Percentiles rank a stretch among this genome's conserved stretches.
Conservation (phyloP, 2,329 filamentous ascomycete species). For the Zymoseptoria passerinii region DNA sequence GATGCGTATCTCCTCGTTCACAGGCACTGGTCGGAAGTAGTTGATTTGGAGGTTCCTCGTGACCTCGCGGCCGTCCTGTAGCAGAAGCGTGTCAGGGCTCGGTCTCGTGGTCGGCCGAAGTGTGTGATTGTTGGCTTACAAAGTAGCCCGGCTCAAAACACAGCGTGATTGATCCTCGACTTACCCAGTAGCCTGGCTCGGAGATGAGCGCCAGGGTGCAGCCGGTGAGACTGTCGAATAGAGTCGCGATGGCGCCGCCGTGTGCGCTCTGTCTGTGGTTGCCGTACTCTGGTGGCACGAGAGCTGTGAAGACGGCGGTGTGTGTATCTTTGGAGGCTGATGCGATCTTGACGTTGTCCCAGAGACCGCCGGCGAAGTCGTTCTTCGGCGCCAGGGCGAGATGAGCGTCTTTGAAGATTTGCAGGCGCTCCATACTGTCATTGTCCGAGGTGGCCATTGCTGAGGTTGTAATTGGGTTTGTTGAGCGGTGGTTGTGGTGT, state of each 20-base stretch:
- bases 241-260: slow-evolving; percentile 15
- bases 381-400: slow-evolving; percentile 6
- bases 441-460: not conserved
- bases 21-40: slow-evolving; percentile 35
- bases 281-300: slow-evolving; percentile 7
- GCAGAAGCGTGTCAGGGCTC: slow-evolving; percentile 5
- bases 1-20: slow-evolving; percentile 33
- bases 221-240: slow-evolving; percentile 14
- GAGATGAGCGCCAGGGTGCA: slow-evolving; percentile 8
- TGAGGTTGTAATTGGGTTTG: not conserved
- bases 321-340: slow-evolving; percentile 6
- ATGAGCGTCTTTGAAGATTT: not conserved
- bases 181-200: not conserved
- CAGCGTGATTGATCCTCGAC: not conserved
- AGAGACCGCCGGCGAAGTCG: slow-evolving; percentile 16
- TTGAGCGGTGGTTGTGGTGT: not conserved
- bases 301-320: slow-evolving; percentile 9
- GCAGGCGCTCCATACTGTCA: not conserved
- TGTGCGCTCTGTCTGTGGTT: slow-evolving; percentile 12
- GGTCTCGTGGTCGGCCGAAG: slow-evolving; percentile 7
- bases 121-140: not conserved
- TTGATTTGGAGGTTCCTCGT: slow-evolving; percentile 36
- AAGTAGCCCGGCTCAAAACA: not conserved
- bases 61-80: slow-evolving; percentile 35
- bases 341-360: slow-evolving; percentile 9